These are phyloP conservation scores for Malus fusca DNA, from an alignment of 306 rosid genomes.

Conservation along the genomic window DNA sequence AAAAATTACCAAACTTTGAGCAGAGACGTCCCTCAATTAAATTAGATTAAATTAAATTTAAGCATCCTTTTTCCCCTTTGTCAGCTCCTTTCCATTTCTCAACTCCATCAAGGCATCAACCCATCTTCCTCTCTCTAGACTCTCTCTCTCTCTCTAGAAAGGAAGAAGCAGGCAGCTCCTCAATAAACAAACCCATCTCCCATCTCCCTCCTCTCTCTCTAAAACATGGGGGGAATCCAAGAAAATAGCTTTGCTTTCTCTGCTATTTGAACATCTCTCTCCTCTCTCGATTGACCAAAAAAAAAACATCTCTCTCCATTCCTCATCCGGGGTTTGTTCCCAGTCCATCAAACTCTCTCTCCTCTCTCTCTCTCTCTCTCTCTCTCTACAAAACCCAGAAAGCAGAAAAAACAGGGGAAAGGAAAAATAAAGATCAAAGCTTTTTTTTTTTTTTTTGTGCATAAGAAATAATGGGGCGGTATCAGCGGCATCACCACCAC, in stretches of 20 bases:
- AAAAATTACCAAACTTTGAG: neutral
- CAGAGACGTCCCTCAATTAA: neutral
- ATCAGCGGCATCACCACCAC: neutral
- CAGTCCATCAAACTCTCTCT: neutral
- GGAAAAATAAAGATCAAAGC: neutral
- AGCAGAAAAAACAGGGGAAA: neutral
- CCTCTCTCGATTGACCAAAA: neutral
- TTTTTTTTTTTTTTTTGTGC: neutral
- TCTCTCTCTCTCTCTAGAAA: neutral
- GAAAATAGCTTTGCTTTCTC: neutral
- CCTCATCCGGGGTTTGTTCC: neutral
- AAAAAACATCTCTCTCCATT: neutral
- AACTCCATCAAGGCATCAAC: neutral
- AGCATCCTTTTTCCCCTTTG: neutral
- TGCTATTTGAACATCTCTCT: neutral
- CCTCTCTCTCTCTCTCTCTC: neutral
- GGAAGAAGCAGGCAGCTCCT: neutral
- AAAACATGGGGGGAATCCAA: neutral
- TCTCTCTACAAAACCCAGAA: neutral
- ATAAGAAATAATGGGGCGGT: slow-evolving; percentile 3
- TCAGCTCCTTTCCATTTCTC: neutral
- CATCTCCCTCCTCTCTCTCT: neutral
- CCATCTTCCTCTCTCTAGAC: neutral
- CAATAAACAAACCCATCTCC: neutral
- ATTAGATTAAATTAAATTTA: too few species aligned